Percentiles rank a stretch among this genome's conserved stretches.
phyloP scores from a whole-genome alignment of 225 moss, liverwort and hornwort species.

The Ulota crispa region DNA sequence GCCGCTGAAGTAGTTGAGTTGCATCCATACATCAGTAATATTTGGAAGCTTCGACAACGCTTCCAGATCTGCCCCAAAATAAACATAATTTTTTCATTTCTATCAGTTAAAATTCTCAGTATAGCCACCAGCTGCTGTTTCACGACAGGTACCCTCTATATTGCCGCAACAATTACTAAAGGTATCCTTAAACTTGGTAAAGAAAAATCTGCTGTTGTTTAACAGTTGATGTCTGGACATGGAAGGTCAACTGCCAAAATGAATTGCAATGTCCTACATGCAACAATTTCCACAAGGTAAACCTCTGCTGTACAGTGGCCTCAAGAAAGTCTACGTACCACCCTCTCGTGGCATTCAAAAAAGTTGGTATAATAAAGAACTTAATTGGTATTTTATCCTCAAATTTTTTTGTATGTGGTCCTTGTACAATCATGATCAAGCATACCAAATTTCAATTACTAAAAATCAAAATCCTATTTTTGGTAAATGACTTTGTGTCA shows the following conservation, averaged over 20 bases:
- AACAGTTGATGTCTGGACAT: not conserved
- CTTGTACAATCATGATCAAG: no score
- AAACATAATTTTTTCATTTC: not conserved
- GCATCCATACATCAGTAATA: conserved; percentile 51
- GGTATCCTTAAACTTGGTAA: not conserved
- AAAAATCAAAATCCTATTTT: no score
- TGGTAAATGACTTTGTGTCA: no score
- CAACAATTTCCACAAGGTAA: not conserved
- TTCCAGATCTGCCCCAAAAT: conserved; percentile 40
- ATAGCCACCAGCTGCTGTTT: not conserved
- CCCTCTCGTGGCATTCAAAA: no score
- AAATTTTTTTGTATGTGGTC: no score
- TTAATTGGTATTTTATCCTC: no score
- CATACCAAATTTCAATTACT: no score
- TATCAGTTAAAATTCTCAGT: not conserved
- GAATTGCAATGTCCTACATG: not conserved
- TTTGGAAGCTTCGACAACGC: conserved; percentile 44
- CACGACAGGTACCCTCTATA: not conserved
- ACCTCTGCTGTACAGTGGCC: no score
- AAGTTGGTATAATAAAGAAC: no score
- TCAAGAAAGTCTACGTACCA: no score
- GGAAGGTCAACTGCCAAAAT: not conserved
- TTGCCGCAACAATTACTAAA: not conserved
- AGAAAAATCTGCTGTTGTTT: not conserved
- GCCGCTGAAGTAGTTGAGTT: conserved; percentile 51